phyloP scores from a whole-genome alignment of 164 flowering plant species.

The Brasenia schreberi region DNA sequence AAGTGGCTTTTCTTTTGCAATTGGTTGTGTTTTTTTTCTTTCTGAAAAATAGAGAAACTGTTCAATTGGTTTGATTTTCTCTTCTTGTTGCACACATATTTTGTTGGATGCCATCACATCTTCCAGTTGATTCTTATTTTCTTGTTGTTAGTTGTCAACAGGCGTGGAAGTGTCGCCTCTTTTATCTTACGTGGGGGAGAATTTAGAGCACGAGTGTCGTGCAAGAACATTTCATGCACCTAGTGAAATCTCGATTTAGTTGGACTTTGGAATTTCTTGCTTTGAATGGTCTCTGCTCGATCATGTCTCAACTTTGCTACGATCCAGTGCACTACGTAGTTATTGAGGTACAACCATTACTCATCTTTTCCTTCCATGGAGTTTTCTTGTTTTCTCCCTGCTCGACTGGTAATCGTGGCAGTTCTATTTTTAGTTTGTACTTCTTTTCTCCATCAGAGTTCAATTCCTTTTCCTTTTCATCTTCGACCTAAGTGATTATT shows the following conservation, averaged over 20 bases:
- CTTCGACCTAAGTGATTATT: conserved; percentile 1
- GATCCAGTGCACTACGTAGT: no score
- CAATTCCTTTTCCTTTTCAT: not conserved
- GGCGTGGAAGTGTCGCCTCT: conserved; percentile 97
- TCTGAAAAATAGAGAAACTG: not conserved
- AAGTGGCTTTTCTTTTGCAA: conserved; percentile 2
- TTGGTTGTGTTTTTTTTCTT: not conserved
- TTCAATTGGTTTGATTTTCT: not conserved
- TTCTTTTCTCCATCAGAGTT: no score
- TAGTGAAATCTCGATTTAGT: conserved; percentile 77
- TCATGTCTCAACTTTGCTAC: no score
- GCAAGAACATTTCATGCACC: conserved; percentile 98
- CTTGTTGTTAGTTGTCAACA: conserved; percentile 8
- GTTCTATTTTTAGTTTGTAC: no score
- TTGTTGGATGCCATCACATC: not conserved
- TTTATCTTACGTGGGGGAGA: conserved; percentile 89
- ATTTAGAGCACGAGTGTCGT: conserved; percentile 93
- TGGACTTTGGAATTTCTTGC: not conserved
- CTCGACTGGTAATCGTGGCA: no score
- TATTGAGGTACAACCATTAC: no score
- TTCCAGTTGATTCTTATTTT: not conserved
- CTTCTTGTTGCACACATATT: not conserved
- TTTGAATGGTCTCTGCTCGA: no score
- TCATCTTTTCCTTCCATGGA: no score
- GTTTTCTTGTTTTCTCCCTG: no score